A percentile compares a stretch with the other conserved stretches of the same genome.
These are phyloP conservation scores for Penicillium bovifimosum DNA, from an alignment of 495 filamentous ascomycete species.

Conservation along the genomic window DNA sequence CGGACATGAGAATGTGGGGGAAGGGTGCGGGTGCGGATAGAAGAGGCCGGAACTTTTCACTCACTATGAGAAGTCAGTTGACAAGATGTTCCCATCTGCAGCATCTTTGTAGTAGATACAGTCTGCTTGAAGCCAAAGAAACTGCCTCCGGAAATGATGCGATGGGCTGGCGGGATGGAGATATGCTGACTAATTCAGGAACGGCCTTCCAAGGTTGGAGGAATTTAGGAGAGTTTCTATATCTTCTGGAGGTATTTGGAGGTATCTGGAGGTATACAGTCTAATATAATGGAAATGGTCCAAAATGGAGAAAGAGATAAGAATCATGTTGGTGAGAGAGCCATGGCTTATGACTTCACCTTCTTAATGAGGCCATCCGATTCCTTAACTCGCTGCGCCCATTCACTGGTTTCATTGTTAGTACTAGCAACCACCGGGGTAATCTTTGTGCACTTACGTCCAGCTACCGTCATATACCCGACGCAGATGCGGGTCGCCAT, in stretches of 20 bases:
- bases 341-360: constrained; percentile 18
- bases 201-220: too few relatives aligned
- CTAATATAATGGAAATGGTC: constrained; percentile 5
- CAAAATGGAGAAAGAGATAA: not conserved
- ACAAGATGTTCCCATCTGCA: constrained; percentile 31
- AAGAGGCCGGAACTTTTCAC: constrained; percentile 12
- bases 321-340: constrained; percentile 13
- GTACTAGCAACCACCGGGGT: not conserved
- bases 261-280: constrained; percentile 10
- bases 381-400: constrained; percentile 64
- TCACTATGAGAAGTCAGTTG: constrained; percentile 32
- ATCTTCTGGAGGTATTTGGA: not conserved
- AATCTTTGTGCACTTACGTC: constrained; percentile 65
- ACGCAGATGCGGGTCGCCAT: constrained; percentile 59
- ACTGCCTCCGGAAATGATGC: not conserved
- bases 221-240: not conserved
- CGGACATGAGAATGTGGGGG: constrained; percentile 39
- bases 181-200: constrained; percentile 7
- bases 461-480: constrained; percentile 94
- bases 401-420: constrained; percentile 51
- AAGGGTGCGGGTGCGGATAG: constrained; percentile 1
- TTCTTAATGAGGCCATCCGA: constrained; percentile 58
- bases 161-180: constrained; percentile 2
- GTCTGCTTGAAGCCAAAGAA: constrained; percentile 1
- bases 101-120: constrained; percentile 34